Percentiles rank a stretch among this genome's conserved stretches.
phyloP scores from a whole-genome alignment of 805 yeast species.

The Groenewaldozyma tartarivorans region DNA sequence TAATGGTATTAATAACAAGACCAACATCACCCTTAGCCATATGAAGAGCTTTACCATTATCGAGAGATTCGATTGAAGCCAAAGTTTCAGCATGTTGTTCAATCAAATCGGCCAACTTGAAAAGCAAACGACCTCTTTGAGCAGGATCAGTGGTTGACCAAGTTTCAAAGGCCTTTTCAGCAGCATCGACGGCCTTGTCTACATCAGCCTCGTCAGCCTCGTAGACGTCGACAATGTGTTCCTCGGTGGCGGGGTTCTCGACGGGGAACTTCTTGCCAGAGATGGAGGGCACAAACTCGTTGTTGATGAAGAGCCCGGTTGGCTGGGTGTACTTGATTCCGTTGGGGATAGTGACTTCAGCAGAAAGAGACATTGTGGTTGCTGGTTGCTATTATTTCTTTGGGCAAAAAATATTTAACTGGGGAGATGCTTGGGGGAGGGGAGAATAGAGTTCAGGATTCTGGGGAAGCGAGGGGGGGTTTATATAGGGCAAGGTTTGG shows the following conservation, averaged over 20 bases:
- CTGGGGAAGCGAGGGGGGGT: no score
- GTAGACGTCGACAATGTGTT: conserved; percentile 53
- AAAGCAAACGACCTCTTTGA: conserved; percentile 52
- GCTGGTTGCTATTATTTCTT: no score
- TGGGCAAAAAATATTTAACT: no score
- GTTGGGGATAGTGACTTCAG: conserved; percentile 48
- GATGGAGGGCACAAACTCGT: conserved; percentile 57
- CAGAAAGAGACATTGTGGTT: not conserved
- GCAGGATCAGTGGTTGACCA: conserved; percentile 69
- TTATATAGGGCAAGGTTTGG: no score
- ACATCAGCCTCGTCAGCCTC: conserved; percentile 72
- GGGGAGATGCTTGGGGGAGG: no score
- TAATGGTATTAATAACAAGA: conserved; percentile 46
- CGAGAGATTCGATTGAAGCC: conserved; percentile 78
- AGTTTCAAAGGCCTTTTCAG: conserved; percentile 60
- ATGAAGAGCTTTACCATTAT: conserved; percentile 71
- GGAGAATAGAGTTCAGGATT: no score
- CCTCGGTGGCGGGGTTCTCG: conserved; percentile 36
- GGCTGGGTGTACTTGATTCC: conserved; percentile 68
- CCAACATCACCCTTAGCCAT: conserved; percentile 41
- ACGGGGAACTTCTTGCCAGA: conserved; percentile 47
- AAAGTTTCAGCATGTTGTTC: conserved; percentile 64
- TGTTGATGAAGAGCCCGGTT: conserved; percentile 81
- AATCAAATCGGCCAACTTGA: conserved; percentile 67
- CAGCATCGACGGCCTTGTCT: conserved; percentile 74